Evolutionary conservation across 108 stramenopile species (phyloP).

Genomic region (Seminavis robusta): DNA sequence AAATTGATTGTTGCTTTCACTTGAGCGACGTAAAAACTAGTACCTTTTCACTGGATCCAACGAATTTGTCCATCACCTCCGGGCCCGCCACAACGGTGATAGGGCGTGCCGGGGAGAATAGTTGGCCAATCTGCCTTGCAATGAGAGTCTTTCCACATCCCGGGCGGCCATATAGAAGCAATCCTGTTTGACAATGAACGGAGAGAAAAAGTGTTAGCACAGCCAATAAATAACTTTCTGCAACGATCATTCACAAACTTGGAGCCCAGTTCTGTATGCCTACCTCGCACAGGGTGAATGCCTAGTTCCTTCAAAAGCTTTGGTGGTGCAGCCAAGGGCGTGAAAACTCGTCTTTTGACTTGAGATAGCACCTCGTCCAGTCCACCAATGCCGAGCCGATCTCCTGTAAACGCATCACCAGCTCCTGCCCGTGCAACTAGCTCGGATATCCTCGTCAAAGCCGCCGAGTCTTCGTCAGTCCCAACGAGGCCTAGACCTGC

Average conservation of each 20-base stretch:
- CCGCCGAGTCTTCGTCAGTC: conserved; percentile 11
- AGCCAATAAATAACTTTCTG: too few species aligned
- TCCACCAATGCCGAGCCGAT: conserved; percentile 74
- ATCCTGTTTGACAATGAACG: too few species aligned
- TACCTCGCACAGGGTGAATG: conserved; percentile 74
- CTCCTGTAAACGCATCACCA: conserved; percentile 65
- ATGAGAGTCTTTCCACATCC: conserved; percentile 81
- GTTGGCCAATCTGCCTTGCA: conserved; percentile 64
- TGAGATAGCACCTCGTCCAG: conserved; percentile 76
- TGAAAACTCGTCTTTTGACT: conserved; percentile 80
- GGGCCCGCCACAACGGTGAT: conserved; percentile 86
- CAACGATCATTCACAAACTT: too few species aligned
- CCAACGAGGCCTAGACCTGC: background rate
- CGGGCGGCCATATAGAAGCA: conserved; percentile 73
- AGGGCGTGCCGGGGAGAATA: conserved; percentile 72
- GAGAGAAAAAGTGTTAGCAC: too few species aligned
- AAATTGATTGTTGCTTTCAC: background rate
- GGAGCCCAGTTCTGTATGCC: too few species aligned
- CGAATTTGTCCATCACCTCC: conserved; percentile 85
- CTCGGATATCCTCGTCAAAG: conserved; percentile 51
- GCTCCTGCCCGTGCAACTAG: conserved; percentile 72
- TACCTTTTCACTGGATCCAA: conserved; percentile 76
- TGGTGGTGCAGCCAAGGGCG: conserved; percentile 83
- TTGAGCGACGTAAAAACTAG: background rate
- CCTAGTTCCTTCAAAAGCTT: conserved; percentile 68